phyloP scores from a whole-genome alignment of 495 filamentous ascomycete species.

The Penicillium chermesinum region DNA sequence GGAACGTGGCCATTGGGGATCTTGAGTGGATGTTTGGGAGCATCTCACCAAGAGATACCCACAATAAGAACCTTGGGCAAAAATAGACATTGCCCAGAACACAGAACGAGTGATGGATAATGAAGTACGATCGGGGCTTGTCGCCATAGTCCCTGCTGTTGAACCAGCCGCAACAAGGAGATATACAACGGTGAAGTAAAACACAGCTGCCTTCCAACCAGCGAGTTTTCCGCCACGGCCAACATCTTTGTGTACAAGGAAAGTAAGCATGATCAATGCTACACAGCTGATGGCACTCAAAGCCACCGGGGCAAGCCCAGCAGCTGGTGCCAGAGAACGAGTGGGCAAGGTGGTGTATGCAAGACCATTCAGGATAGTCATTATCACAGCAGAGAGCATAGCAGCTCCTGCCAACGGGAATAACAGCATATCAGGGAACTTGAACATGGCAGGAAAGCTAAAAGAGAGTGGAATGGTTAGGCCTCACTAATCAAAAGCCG shows the following conservation, averaged over 20 bases:
- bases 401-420: slow-evolving; percentile 27
- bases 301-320: slow-evolving; percentile 22
- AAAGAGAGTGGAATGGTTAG: slow-evolving; percentile 1
- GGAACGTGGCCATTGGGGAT: slow-evolving; percentile 22
- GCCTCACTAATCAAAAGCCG: neutral
- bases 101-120: slow-evolving; percentile 29
- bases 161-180: slow-evolving; percentile 26
- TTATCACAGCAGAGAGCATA: slow-evolving; percentile 22
- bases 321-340: slow-evolving; percentile 11
- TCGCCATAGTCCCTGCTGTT: slow-evolving; percentile 28
- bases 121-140: slow-evolving; percentile 8
- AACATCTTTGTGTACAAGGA: slow-evolving; percentile 23
- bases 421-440: slow-evolving; percentile 12
- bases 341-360: slow-evolving; percentile 23
- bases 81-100: slow-evolving; percentile 32
- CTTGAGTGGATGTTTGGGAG: neutral
- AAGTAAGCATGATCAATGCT: slow-evolving; percentile 19
- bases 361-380: slow-evolving; percentile 33
- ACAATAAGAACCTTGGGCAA: slow-evolving; percentile 30
- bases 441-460: slow-evolving; percentile 11
- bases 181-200: slow-evolving; percentile 22
- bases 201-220: slow-evolving; percentile 18
- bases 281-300: slow-evolving; percentile 29
- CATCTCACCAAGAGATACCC: slow-evolving; percentile 23
- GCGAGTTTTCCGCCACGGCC: slow-evolving; percentile 13